Evolutionary conservation across 345 rosid genomes (phyloP), one percentile per base, ranked within the genome.

Genomic region (Eucalyptus rudis): DNA sequence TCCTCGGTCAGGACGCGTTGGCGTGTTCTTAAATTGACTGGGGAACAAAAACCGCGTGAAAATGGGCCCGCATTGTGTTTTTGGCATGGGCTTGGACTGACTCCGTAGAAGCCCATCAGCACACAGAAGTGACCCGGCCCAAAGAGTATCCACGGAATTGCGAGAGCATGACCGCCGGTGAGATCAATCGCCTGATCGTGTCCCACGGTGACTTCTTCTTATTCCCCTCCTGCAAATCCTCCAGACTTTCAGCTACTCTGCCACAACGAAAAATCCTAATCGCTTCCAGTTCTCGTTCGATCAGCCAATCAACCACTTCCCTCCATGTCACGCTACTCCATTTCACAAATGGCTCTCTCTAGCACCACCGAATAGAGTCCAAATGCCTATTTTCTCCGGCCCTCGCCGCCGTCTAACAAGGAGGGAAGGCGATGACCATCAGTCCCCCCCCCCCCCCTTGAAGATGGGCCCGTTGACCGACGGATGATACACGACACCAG

Each of bases 201-300:
- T 56, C 62, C 62, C 62, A 56, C 6, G 62, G 29, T 10, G 29
- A 24, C 62, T 10, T 9, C n/a, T n/a, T n/a, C 29, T 56, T 22
- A 24, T 56, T 22, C 13, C 20, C 62, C 62, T 56, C 62, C 62
- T 56, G 29, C 62, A 24, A 29, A 56, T 56, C 29, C 62, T 24
- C 62, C 13, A 2, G 27, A 56, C 2, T 24, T 56, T 24, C 29
- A 24, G 62, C 29, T 56, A 56, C 3, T 56, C 29, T 24, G 12
- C 29, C 6, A 56, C 62, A 24, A 10, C 0, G 62, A 24, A 24
- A 24, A 56, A 24, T 56, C 62, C 29, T 1, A 0, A 6, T 56
- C 1, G 6, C 62, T 24, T 56, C 29, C 13, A 5, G 13, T 56
- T 56, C 62, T 56, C 13, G 6, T 24, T 24, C 29, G 27, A 56